A percentile compares a stretch with the other conserved stretches of the same genome.
Conservation (phyloP, 768 basidiomycete species). For the Rhodotorula kratochvilovae region DNA sequence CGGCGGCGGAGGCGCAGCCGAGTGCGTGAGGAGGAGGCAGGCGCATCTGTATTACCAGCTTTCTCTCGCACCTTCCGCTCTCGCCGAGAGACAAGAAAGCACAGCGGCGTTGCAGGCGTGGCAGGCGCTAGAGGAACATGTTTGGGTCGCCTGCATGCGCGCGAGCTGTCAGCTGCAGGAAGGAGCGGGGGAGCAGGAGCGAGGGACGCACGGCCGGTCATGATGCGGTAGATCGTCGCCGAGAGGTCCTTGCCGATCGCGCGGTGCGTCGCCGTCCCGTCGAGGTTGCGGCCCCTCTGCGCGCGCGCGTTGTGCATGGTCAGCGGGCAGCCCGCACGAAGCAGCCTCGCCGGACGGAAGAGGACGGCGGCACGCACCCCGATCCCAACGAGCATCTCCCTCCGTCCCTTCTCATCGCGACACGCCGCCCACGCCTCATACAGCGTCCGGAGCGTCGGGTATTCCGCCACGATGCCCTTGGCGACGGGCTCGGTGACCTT, state of each 20-base stretch:
- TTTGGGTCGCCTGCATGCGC: constrained; percentile 22
- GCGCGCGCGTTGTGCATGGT: background rate
- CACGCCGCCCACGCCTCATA: constrained; percentile 27
- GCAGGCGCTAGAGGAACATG: background rate
- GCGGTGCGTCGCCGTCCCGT: constrained; percentile 33
- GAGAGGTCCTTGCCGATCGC: constrained; percentile 16
- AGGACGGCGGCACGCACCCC: constrained; percentile 6
- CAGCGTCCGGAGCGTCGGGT: constrained; percentile 38
- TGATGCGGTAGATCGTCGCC: constrained; percentile 20
- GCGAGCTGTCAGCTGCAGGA: too few relatives aligned
- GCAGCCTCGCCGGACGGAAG: too few relatives aligned
- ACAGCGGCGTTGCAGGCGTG: background rate
- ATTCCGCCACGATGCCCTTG: constrained; percentile 33
- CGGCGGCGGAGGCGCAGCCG: background rate
- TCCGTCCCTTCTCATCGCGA: constrained; percentile 11
- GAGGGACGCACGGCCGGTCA: constrained; percentile 18
- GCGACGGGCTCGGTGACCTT: constrained; percentile 37
- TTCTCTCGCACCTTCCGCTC: background rate
- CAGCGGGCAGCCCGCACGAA: too few relatives aligned
- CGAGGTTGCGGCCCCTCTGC: constrained; percentile 29
- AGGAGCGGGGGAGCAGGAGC: background rate
- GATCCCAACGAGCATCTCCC: constrained; percentile 33
- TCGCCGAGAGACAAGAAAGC: background rate
- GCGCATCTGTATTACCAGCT: background rate
- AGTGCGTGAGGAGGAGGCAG: background rate